Base-by-base conservation (phyloP, 805 yeast species). In the Cyberlindnera euphorbiiphila region DNA sequence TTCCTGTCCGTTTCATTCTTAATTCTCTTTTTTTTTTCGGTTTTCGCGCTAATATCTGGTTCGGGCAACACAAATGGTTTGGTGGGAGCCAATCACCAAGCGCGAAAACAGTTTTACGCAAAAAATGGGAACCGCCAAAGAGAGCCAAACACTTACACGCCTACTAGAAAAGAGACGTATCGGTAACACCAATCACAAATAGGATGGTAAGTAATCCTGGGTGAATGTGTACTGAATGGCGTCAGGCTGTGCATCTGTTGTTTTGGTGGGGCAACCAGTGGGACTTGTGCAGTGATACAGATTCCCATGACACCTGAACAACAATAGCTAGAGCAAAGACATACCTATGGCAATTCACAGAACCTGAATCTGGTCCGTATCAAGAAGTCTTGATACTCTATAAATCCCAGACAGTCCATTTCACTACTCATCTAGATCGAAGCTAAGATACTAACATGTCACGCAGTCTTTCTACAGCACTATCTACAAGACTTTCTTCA, bases 1-100 rank as follows among this genome's bases (percentile, higher is more conserved):
- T 76, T 78, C 85, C 84, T 78, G 85, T 78, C 82, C 81, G 83
- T 76, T 79, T 76, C 81, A 76, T 41, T 31, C 53, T 64, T 59
- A 63, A 58, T 47, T 51, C 60, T 57, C 45, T 53, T 57, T 59
- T 57, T 32, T 36, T 30, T 1, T 9, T 5, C 20, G 10, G 5
- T 31, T 30, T 29, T 34, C 32, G n/a, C n/a, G n/a, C n/a, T n/a
- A n/a, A n/a, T n/a, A n/a, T n/a, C 12, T 13, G 26, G 34, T 31
- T 25, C 19, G 30, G 25, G 23, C 36, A 16, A 25, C 29, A 25
- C 37, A 13, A n/a, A 22, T 12, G 12, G 19, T 25, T 24, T 10
- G 14, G 28, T 25, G 12, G 13, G 37, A 32, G 29, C 43, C 43
- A 40, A 40, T 40, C 43, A 40, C 32, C 32, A 40, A 25, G 32